These are phyloP conservation scores for Acer yangbiense DNA, from an alignment of 345 rosid genomes.

Conservation along the genomic window DNA sequence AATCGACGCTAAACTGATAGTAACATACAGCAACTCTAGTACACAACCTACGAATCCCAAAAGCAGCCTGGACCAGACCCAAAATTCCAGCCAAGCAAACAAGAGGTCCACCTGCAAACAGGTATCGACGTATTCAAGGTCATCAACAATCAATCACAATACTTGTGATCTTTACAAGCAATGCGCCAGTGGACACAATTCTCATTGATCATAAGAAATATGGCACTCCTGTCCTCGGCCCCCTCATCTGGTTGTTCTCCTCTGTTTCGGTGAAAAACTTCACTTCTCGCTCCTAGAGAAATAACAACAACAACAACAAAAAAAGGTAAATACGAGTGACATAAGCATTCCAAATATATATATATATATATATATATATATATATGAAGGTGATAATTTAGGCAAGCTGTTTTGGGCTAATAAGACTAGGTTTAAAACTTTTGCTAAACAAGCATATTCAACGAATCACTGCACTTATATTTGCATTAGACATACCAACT, in stretches of 20 bases:
- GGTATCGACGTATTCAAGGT: constrained; percentile 16
- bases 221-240: constrained; percentile 97
- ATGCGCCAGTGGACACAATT: constrained; percentile 5
- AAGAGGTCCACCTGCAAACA: constrained; percentile 29
- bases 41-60: constrained; percentile 26
- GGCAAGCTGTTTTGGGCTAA: background rate
- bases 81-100: constrained; percentile 20
- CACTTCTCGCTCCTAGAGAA: constrained; percentile 87
- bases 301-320: constrained; percentile 4
- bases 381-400: background rate
- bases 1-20: constrained; percentile 14
- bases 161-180: constrained; percentile 28
- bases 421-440: background rate
- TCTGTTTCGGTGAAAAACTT: constrained; percentile 98
- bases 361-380: too few species aligned
- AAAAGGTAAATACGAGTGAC: background rate
- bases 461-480: background rate
- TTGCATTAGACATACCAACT: background rate
- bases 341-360: background rate
- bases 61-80: constrained; percentile 28
- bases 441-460: background rate
- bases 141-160: constrained; percentile 16
- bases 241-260: constrained; percentile 99
- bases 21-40: constrained; percentile 23
- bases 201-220: constrained; percentile 69